Conservation (phyloP, 306 rosid species). For the Canavalia ensiformis region DNA sequence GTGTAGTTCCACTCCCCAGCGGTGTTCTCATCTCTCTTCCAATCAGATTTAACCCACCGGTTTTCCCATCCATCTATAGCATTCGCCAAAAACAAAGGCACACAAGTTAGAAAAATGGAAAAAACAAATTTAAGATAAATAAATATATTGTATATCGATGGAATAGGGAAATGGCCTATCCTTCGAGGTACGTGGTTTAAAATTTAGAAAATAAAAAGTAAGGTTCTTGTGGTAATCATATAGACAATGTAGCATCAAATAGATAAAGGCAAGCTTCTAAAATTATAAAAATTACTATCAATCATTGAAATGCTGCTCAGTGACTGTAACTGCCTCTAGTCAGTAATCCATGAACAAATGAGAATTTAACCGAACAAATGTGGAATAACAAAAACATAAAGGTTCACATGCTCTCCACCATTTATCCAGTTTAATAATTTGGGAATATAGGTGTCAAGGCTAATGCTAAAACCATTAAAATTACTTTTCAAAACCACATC, state of each 20-base stretch:
- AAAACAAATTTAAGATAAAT: background rate
- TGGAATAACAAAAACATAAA: background rate
- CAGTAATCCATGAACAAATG: background rate
- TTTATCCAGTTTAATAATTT: background rate
- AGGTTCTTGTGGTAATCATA: background rate
- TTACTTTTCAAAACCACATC: background rate
- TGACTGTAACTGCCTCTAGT: background rate
- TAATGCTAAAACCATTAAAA: constrained; percentile 20
- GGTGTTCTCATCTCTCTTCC: constrained; percentile 87
- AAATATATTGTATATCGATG: background rate
- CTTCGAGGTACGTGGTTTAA: background rate
- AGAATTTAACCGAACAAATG: background rate
- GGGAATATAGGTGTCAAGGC: background rate
- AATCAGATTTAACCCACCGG: constrained; percentile 93
- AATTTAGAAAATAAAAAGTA: background rate
- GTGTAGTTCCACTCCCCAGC: constrained; percentile 99
- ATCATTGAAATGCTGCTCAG: background rate
- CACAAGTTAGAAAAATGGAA: constrained; percentile 39
- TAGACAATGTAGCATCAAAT: constrained; percentile 17
- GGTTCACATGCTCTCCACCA: background rate
- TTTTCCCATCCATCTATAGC: constrained; percentile 89
- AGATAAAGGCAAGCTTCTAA: constrained; percentile 24
- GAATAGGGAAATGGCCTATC: background rate
- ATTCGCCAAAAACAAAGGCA: constrained; percentile 40
- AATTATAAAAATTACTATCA: background rate